These are phyloP conservation scores for Cinnamomum micranthum DNA, from an alignment of 164 flowering plant species.

Conservation along the genomic window DNA sequence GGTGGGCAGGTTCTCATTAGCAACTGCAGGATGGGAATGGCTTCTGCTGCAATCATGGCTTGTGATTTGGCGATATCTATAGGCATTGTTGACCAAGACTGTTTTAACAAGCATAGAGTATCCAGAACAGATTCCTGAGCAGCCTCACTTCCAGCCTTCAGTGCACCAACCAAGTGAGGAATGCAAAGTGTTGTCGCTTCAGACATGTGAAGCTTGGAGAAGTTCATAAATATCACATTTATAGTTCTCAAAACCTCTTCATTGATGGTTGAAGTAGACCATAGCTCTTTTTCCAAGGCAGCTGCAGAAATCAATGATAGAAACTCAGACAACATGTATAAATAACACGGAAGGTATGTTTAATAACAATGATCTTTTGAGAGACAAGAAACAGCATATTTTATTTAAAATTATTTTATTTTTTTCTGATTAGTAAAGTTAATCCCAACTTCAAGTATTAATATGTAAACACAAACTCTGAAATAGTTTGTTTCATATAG, in stretches of 20 bases:
- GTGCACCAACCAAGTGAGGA: slow-evolving; percentile 70
- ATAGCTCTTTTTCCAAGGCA: slow-evolving; percentile 74
- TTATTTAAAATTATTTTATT: too few species aligned
- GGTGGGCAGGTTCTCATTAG: slow-evolving; percentile 84
- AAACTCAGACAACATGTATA: not conserved
- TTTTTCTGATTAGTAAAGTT: too few species aligned
- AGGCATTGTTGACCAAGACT: slow-evolving; percentile 83
- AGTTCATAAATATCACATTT: slow-evolving; percentile 67
- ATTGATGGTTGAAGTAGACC: slow-evolving; percentile 68
- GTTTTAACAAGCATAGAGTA: slow-evolving; percentile 64
- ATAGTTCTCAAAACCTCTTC: slow-evolving; percentile 75
- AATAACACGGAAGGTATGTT: not conserved
- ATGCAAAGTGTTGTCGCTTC: slow-evolving; percentile 87
- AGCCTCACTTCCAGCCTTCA: slow-evolving; percentile 67
- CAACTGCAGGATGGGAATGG: slow-evolving; percentile 78
- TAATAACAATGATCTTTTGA: not conserved
- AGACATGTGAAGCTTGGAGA: slow-evolving; percentile 73
- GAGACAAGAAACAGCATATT: not conserved
- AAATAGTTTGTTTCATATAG: too few species aligned
- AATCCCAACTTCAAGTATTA: too few species aligned
- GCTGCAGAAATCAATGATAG: slow-evolving; percentile 40
- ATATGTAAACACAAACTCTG: too few species aligned
- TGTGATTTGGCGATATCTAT: slow-evolving; percentile 77
- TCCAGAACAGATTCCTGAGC: slow-evolving; percentile 78
- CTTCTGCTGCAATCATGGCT: slow-evolving; percentile 78